Evolutionary conservation across 768 basidiomycete species (phyloP).

Genomic region (Leucogyrophana mollusca): DNA sequence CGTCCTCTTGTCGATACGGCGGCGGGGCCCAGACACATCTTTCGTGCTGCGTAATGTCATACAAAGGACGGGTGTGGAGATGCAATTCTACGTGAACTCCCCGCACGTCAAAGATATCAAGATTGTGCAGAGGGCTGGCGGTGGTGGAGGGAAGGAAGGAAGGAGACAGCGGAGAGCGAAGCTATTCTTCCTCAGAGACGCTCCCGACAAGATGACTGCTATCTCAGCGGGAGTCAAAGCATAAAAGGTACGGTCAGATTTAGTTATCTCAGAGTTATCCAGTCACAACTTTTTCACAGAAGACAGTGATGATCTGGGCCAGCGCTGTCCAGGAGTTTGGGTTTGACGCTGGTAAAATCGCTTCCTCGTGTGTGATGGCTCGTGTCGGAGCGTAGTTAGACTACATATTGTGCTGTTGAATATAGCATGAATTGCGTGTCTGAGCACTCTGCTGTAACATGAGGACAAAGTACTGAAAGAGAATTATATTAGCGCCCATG

Average conservation of each 20-base stretch:
- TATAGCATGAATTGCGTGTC: background rate
- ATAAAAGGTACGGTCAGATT: background rate
- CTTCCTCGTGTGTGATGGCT: too few relatives aligned
- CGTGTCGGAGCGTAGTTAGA: too few relatives aligned
- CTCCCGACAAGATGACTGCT: constrained; percentile 82
- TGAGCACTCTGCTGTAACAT: background rate
- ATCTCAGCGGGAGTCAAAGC: constrained; percentile 49
- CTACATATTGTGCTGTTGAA: too few relatives aligned
- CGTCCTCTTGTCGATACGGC: constrained; percentile 78
- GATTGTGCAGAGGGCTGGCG: constrained; percentile 61
- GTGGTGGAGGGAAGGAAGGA: constrained; percentile 38
- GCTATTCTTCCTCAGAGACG: constrained; percentile 78
- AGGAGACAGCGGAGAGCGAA: constrained; percentile 75
- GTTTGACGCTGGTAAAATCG: too few relatives aligned
- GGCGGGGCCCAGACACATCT: constrained; percentile 84
- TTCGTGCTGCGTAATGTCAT: constrained; percentile 89
- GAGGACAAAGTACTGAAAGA: background rate
- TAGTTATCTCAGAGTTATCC: background rate
- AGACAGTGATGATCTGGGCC: too few relatives aligned
- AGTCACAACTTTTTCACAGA: too few relatives aligned
- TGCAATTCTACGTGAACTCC: constrained; percentile 84
- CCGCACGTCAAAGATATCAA: constrained; percentile 88
- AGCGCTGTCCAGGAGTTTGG: too few relatives aligned
- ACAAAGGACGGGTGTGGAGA: constrained; percentile 89
- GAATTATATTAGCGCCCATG: too few relatives aligned